phyloP scores from a whole-genome alignment of 345 rosid species.

The Brassica carinata region DNA sequence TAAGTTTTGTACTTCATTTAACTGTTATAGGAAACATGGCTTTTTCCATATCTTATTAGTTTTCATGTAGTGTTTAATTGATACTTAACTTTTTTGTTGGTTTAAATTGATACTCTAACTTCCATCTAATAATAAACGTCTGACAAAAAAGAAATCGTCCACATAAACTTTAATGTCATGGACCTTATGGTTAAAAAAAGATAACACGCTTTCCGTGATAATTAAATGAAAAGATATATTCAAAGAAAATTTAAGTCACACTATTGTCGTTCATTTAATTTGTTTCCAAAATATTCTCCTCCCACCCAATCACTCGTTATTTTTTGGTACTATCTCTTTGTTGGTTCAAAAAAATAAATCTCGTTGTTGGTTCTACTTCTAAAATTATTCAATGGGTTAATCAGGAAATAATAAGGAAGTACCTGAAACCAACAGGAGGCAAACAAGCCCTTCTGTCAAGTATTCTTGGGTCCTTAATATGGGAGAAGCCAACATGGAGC shows the following conservation, averaged over 20 bases:
- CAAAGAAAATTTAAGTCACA: not conserved
- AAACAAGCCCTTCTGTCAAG: slow-evolving; percentile 75
- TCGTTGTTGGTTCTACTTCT: slow-evolving; percentile 4
- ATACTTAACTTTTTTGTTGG: not conserved
- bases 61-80: not conserved
- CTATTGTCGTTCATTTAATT: not conserved
- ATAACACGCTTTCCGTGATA: no score
- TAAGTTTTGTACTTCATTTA: not conserved
- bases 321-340: not conserved
- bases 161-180: no score
- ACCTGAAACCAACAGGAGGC: slow-evolving; percentile 53
- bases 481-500: slow-evolving; percentile 72
- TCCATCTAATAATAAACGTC: no score
- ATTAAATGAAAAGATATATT: no score
- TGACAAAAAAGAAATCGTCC: no score
- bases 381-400: slow-evolving; percentile 14
- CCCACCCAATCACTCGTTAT: not conserved
- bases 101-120: no score
- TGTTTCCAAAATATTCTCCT: not conserved
- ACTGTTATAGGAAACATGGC: not conserved
- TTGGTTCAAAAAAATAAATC: not conserved
- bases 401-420: slow-evolving; percentile 73
- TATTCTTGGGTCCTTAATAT: slow-evolving; percentile 70
- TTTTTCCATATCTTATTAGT: not conserved
- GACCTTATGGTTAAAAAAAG: no score